Evolutionary conservation across 2,329 filamentous ascomycete species (phyloP), one percentile per base, ranked within the genome.

Genomic region (Tolypocladium guangdongense): DNA sequence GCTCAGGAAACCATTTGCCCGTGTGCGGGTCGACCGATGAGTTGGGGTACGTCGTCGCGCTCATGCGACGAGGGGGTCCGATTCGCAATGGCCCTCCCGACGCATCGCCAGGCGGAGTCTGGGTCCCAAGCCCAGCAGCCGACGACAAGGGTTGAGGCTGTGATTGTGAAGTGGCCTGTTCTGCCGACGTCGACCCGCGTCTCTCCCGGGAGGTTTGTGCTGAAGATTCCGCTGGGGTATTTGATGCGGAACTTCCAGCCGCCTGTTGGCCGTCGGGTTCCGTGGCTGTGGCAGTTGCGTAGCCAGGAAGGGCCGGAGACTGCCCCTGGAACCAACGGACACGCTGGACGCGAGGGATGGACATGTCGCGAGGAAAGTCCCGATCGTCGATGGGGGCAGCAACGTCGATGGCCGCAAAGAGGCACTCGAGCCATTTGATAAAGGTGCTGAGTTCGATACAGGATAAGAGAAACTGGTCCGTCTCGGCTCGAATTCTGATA

Each of bases 321-420:
- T 68, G 65, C 12, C 71, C 74, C 8, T 71, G 73, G 53, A 74
- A 71, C 74, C 75, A 80, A 46, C 75, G 74, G 56, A 78, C 71
- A 35, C 77, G 69, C 59, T 79, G 77, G 43, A 78, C 70, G n/a
- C 78, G 72, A 11, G 82, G 81, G 50, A 84, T 77, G 37, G 79
- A 82, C 66, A 82, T 79, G 60, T 84, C 82, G 43, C 76, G 72
- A 3, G 82, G 81, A 51, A 83, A 78, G 45, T 81, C 77, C 48
- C 87, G 80, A 58, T 89, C 86, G 59, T 90, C 87, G 39, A 90
- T 76, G 1, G 85, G 81, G 0, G 80, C 74, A 14, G 86, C 81
- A 22, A 90, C 79, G 62, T 88, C 84, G 55, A 90, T 86, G 48
- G 83, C 86, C n/a, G 84, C 83, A 61, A 84, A 87, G 11, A 88